Percentiles rank a stretch among this genome's conserved stretches.
Conservation (phyloP, 768 basidiomycete genomes). For the Coprinellus micaceus region DNA sequence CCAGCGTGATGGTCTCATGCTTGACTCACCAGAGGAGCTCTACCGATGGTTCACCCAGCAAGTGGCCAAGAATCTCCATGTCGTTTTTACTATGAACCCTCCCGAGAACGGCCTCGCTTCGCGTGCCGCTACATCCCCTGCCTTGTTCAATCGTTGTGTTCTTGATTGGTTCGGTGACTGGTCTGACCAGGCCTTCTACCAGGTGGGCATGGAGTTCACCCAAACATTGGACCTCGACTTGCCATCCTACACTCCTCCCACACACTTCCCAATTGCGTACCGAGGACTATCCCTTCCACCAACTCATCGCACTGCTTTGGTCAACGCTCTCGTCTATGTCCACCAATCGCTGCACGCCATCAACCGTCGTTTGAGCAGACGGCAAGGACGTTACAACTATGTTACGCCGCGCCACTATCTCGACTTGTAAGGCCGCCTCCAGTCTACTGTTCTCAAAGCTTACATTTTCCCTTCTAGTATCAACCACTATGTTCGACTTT, state of each 20-base stretch:
- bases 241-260: conserved; percentile 73
- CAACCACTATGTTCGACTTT: conserved; percentile 93
- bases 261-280: conserved; percentile 86
- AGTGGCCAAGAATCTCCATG: conserved; percentile 96
- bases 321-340: conserved; percentile 91
- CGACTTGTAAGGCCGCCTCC: conserved; percentile 76
- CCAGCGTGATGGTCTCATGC: conserved; percentile 96
- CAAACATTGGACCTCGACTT: conserved; percentile 89
- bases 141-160: conserved; percentile 98
- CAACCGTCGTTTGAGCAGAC: conserved; percentile 83
- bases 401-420: conserved; percentile 97
- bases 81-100: conserved; percentile 99
- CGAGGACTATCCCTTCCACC: conserved; percentile 84
- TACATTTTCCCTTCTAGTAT: conserved; percentile 51
- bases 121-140: conserved; percentile 94
- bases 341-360: conserved; percentile 87
- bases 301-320: conserved; percentile 81
- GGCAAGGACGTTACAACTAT: conserved; percentile 95
- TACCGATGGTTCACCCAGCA: conserved; percentile 99
- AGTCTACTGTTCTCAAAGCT: conserved; percentile 9
- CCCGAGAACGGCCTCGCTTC: conserved; percentile 94
- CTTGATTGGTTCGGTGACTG: conserved; percentile 99
- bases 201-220: conserved; percentile 97
- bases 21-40: conserved; percentile 96
- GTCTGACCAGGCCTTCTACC: conserved; percentile 98